A percentile compares a stretch with the other conserved stretches of the same genome.
phyloP scores from a whole-genome alignment of 169 alveolate species.

The Cryptosporidium meleagridis region DNA sequence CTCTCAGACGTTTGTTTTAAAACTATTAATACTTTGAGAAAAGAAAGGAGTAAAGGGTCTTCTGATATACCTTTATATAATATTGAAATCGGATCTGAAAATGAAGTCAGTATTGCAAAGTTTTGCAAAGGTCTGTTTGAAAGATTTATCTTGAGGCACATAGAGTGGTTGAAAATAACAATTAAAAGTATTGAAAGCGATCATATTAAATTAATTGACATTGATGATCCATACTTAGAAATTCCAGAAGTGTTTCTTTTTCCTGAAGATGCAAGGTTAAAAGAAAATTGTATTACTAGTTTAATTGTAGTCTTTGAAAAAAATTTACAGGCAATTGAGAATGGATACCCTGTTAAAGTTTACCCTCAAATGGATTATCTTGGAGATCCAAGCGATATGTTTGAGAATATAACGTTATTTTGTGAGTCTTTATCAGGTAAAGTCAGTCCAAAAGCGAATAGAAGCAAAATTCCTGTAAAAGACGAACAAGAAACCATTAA shows the following conservation, averaged over 20 bases:
- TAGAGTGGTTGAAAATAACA: conserved; percentile 48
- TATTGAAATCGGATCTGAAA: conserved; percentile 56
- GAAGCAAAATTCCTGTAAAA: background rate
- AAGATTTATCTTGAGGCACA: conserved; percentile 45
- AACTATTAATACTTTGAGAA: background rate
- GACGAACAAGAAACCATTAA: background rate
- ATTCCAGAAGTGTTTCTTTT: conserved; percentile 57
- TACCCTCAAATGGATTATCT: conserved; percentile 55
- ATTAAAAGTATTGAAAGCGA: conserved; percentile 17
- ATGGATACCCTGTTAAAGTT: conserved; percentile 49
- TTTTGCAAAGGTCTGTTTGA: conserved; percentile 54
- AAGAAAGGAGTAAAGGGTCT: conserved; percentile 19
- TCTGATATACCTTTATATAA: conserved; percentile 39
- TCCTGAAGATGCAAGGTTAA: conserved; percentile 62
- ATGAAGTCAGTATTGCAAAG: conserved; percentile 33
- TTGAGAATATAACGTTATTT: conserved; percentile 36
- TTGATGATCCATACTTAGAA: conserved; percentile 43
- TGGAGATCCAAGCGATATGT: conserved; percentile 8
- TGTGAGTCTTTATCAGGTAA: conserved; percentile 22
- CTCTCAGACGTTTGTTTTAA: conserved; percentile 47
- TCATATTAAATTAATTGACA: conserved; percentile 26
- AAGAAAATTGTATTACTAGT: conserved; percentile 48
- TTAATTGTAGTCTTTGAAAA: conserved; percentile 36
- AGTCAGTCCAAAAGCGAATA: background rate
- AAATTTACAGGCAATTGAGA: conserved; percentile 46